Percentiles rank a stretch among this genome's conserved stretches.
phyloP scores from a whole-genome alignment of 768 basidiomycete genomes.

The Neoboletus brunneissimus region DNA sequence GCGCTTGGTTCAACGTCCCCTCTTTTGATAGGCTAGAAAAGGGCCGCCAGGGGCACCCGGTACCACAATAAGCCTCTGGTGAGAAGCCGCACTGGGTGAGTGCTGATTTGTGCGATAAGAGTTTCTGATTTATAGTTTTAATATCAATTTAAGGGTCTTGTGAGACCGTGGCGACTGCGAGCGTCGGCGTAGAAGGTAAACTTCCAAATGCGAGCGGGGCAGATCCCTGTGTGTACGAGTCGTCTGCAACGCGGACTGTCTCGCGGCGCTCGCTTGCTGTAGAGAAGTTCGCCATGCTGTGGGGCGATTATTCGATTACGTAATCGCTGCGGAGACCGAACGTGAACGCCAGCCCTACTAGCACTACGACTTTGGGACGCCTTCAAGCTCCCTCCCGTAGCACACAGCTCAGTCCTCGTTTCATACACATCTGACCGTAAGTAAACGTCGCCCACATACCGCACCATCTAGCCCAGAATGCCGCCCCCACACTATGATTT shows the following conservation, averaged over 20 bases:
- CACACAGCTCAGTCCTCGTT: neutral
- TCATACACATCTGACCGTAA: neutral
- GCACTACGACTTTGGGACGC: neutral
- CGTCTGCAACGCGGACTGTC: too few species aligned
- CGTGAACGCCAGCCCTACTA: neutral
- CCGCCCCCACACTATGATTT: slow-evolving; percentile 97
- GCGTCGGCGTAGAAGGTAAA: too few species aligned
- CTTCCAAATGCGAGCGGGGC: neutral
- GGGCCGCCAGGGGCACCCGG: too few species aligned
- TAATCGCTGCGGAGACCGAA: slow-evolving; percentile 24
- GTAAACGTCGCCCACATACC: neutral
- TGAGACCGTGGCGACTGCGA: neutral
- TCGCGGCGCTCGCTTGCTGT: too few species aligned
- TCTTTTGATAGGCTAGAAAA: too few species aligned
- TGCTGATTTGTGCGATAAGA: neutral
- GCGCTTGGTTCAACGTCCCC: too few species aligned
- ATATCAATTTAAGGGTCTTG: neutral
- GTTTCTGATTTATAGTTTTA: neutral
- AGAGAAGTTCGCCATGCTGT: too few species aligned
- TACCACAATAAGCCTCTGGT: slow-evolving; percentile 6
- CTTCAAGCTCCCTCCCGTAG: too few species aligned
- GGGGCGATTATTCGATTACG: slow-evolving; percentile 4
- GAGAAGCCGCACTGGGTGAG: neutral
- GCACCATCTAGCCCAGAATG: slow-evolving; percentile 43
- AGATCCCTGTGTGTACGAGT: too few species aligned